phyloP scores from a whole-genome alignment of 1,284 basidiomycete genomes.

The Cutaneotrichosporon sp. region DNA sequence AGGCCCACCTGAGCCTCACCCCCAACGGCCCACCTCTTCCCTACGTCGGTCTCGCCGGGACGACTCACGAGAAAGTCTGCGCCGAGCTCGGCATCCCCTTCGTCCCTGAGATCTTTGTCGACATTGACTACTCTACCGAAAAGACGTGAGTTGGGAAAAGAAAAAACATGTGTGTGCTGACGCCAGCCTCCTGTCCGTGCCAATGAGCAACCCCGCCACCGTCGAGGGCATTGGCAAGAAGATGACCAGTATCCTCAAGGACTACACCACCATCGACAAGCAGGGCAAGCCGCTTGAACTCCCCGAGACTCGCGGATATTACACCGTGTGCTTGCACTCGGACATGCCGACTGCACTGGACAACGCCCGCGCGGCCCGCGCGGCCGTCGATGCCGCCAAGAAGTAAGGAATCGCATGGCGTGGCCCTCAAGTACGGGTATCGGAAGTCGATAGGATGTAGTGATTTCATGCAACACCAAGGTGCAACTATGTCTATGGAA shows the following conservation, averaged over 20 bases:
- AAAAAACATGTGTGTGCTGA: too few relatives aligned
- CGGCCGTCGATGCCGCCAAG: conserved; percentile 15
- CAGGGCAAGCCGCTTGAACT: conserved; percentile 21
- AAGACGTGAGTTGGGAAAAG: conserved; percentile 21
- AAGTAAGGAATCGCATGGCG: neutral
- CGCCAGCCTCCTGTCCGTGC: conserved; percentile 41
- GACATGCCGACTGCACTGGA: conserved; percentile 30
- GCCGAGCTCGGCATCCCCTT: conserved; percentile 42
- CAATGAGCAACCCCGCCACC: conserved; percentile 26
- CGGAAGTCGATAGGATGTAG: neutral
- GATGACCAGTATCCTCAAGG: conserved; percentile 70
- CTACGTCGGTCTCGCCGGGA: conserved; percentile 45
- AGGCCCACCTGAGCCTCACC: conserved; percentile 40
- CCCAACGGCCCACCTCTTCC: conserved; percentile 28
- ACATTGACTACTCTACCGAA: conserved; percentile 39
- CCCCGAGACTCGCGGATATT: conserved; percentile 53
- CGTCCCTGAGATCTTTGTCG: conserved; percentile 43
- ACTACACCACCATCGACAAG: conserved; percentile 42
- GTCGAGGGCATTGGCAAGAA: conserved; percentile 64
- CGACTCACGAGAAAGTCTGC: conserved; percentile 42
- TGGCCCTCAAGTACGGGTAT: too few relatives aligned
- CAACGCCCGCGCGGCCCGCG: conserved; percentile 20
- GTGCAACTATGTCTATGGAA: neutral
- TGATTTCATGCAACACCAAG: neutral
- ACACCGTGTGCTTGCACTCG: conserved; percentile 62